Base-by-base conservation (phyloP, 192 early-diverging fungal genomes). In the Coemansia sp. region DNA sequence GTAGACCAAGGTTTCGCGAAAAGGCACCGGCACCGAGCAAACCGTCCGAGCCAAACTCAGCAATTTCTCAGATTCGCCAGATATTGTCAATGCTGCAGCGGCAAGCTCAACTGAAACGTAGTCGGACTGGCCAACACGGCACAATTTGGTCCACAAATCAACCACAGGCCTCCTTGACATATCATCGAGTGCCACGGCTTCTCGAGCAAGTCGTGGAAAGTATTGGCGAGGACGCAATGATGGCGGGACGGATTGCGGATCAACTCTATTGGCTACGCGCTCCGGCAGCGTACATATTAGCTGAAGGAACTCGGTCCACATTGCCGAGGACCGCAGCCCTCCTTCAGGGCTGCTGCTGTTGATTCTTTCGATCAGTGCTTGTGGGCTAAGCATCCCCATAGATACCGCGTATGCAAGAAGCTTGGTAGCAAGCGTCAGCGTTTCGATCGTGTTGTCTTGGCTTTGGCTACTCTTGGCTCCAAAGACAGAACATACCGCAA, bases 71-170 rank as follows among this genome's bases (percentile, higher is more conserved):
- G 31, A 31, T 7, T 57, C 30, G 4, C 29, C 0, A 10, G 48
- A 7, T 7, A 26, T 7, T 2, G 57, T 56, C 13, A 35, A 15
- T 8, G 61, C 61, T 28, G 68, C 56, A 4, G 72, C 64, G 0
- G 77, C 69, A 9, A 80, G 51, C 48, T 71, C 77, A 1, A 58
- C 49, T 34, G 72, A 62, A 9, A 80, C 21, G 7, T 23, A 35
- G 12, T 68, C 55, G 4, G 30, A 34, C 53, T 80, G 77, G 0
- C 77, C 77, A 10, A 73, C 68, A 2, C 77, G 68, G 25, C 77
- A 80, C 21, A 80, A 25, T 40, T 80, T 80, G 23, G 57, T 26
- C 58, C 72, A 74, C 59, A 80, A 61, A 30, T 74, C 77, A 2
- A 46, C 57, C 0, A 68, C 28, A n/a, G 16, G 15, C 13, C 29